phyloP scores from a whole-genome alignment of 768 basidiomycete genomes.

The Cystobasidium tubakii region DNA sequence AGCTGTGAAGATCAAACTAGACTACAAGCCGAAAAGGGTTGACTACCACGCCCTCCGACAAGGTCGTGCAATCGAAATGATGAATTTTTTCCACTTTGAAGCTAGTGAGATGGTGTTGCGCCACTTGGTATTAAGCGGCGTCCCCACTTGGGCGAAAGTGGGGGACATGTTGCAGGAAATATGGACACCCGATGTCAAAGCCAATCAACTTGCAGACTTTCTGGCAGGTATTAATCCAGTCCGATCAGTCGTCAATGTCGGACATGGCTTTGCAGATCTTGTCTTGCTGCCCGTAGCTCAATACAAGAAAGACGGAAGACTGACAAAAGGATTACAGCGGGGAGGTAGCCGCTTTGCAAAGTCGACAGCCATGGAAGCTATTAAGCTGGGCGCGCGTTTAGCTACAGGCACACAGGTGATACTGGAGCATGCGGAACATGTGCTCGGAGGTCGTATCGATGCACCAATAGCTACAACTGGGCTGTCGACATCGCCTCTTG shows the following conservation, averaged over 20 bases:
- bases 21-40: slow-evolving; percentile 96
- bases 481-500: slow-evolving; percentile 47
- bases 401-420: slow-evolving; percentile 98
- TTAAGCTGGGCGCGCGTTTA: slow-evolving; percentile 84
- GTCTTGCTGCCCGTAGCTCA: slow-evolving; percentile 93
- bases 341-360: slow-evolving; percentile 88
- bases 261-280: slow-evolving; percentile 91
- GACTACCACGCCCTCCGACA: slow-evolving; percentile 85
- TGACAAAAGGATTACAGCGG: slow-evolving; percentile 86
- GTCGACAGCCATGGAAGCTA: slow-evolving; percentile 88
- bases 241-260: slow-evolving; percentile 92
- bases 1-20: slow-evolving; percentile 88
- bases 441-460: slow-evolving; percentile 64
- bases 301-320: slow-evolving; percentile 90
- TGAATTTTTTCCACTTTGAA: slow-evolving; percentile 99
- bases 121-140: slow-evolving; percentile 84
- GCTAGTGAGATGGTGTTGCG: slow-evolving; percentile 96
- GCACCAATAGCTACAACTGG: slow-evolving; percentile 61
- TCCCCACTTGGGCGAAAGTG: slow-evolving; percentile 81
- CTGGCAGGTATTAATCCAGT: slow-evolving; percentile 95
- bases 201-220: slow-evolving; percentile 92
- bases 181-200: slow-evolving; percentile 99
- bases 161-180: slow-evolving; percentile 91
- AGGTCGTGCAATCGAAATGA: slow-evolving; percentile 87
- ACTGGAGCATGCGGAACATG: slow-evolving; percentile 85